These are phyloP conservation scores for Arachis monticola DNA, from an alignment of 331 rosid genomes.

Conservation along the genomic window DNA sequence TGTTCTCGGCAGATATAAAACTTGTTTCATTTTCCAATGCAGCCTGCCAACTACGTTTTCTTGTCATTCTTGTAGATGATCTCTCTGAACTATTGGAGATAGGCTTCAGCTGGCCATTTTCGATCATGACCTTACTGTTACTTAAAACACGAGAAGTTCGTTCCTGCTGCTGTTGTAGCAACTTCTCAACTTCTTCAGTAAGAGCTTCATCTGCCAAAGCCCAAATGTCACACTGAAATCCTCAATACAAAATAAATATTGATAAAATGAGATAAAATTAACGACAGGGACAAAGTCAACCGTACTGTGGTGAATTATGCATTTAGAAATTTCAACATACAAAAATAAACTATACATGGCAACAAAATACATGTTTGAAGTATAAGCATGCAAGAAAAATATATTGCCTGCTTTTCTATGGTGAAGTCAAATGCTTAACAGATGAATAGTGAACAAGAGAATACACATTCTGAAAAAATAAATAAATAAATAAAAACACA, in stretches of 20 bases:
- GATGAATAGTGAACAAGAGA: slow-evolving; percentile 1
- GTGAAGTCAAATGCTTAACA: background rate
- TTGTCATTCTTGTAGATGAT: slow-evolving; percentile 49
- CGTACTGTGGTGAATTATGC: slow-evolving; percentile 13
- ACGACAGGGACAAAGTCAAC: background rate
- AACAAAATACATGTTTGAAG: slow-evolving; percentile 10
- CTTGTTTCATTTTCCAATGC: slow-evolving; percentile 43
- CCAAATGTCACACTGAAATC: slow-evolving; percentile 42
- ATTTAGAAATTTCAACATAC: slow-evolving; percentile 9
- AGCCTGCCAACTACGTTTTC: slow-evolving; percentile 56
- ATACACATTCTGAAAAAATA: background rate
- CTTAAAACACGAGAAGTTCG: slow-evolving; percentile 44
- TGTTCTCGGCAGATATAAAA: slow-evolving; percentile 38
- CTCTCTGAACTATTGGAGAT: slow-evolving; percentile 16
- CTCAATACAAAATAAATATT: slow-evolving; percentile 26
- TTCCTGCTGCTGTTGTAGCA: slow-evolving; percentile 52
- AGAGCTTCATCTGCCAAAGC: slow-evolving; percentile 60
- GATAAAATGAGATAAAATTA: slow-evolving; percentile 19
- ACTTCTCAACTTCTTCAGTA: slow-evolving; percentile 65
- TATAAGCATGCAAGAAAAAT: background rate
- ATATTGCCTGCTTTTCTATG: background rate
- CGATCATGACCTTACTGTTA: slow-evolving; percentile 32
- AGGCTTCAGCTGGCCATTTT: slow-evolving; percentile 36
- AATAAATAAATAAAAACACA: background rate
- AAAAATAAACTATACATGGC: slow-evolving; percentile 24